Evolutionary conservation across 495 filamentous ascomycete genomes (phyloP).

Genomic region (Bathelium albidoporum): DNA sequence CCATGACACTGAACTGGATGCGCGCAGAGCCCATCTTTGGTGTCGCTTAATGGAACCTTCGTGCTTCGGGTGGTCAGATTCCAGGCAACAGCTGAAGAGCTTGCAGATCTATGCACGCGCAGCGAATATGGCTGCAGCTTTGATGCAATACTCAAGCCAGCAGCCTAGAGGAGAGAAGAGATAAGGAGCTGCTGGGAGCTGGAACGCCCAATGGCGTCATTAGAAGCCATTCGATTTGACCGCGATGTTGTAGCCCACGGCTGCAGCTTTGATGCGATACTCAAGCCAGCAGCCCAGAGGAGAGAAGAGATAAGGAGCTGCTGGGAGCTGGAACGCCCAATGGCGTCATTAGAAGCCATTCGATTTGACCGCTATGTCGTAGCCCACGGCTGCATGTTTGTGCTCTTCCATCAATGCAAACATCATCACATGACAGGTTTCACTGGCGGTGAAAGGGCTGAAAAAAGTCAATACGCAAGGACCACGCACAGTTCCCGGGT

Average conservation of each 20-base stretch:
- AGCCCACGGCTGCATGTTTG: too few relatives aligned
- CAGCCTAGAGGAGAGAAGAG: not conserved
- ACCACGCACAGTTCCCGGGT: too few relatives aligned
- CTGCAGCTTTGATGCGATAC: too few relatives aligned
- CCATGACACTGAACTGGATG: constrained; percentile 1
- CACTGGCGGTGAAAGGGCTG: too few relatives aligned
- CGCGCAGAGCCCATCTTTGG: not conserved
- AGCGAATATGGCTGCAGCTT: not conserved
- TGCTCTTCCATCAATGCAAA: too few relatives aligned
- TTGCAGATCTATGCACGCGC: not conserved
- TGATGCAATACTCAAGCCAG: not conserved
- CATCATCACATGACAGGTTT: too few relatives aligned
- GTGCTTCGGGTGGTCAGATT: not conserved
- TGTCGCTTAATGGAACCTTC: not conserved
- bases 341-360: not conserved
- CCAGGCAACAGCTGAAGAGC: not conserved
- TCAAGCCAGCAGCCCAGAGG: not conserved
- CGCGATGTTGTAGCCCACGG: too few relatives aligned
- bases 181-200: not conserved
- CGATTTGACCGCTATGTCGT: not conserved
- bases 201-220: not conserved
- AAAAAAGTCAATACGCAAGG: too few relatives aligned
- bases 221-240: not conserved
- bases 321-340: not conserved
- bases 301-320: not conserved